A percentile compares a stretch with the other conserved stretches of the same genome.
Evolutionary conservation across 2,329 filamentous ascomycete species (phyloP).

Genomic region (Stemphylium vesicarium): DNA sequence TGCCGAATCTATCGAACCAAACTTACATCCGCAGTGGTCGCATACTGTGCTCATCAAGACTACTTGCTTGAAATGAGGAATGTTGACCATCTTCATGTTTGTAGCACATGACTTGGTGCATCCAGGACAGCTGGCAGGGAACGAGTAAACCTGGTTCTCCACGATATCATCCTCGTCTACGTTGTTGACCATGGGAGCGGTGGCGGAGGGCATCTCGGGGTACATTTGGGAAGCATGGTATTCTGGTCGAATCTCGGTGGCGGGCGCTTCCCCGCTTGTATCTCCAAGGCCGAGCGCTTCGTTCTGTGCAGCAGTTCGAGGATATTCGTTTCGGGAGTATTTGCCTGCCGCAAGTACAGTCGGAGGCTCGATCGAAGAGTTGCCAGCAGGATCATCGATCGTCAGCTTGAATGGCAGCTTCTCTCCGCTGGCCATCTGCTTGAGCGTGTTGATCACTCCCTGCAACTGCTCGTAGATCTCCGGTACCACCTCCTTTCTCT

Average conservation of each 20-base stretch:
- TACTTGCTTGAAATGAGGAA: constrained; percentile 97
- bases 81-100: constrained; percentile 99
- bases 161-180: constrained; percentile 74
- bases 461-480: constrained; percentile 81
- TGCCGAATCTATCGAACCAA: neutral
- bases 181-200: constrained; percentile 49
- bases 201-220: constrained; percentile 48
- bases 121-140: constrained; percentile 89
- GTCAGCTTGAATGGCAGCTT: constrained; percentile 87
- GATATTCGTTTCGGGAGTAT: constrained; percentile 85
- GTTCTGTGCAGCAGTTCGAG: constrained; percentile 85
- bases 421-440: constrained; percentile 77
- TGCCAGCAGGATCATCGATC: constrained; percentile 90
- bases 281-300: constrained; percentile 76
- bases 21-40: constrained; percentile 77
- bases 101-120: constrained; percentile 86
- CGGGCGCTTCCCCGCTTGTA: constrained; percentile 56
- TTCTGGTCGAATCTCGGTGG: constrained; percentile 62
- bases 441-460: constrained; percentile 74
- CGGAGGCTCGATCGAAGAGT: constrained; percentile 94
- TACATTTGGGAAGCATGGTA: constrained; percentile 57
- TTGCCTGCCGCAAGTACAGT: constrained; percentile 78
- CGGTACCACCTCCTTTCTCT: constrained; percentile 76
- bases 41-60: constrained; percentile 95
- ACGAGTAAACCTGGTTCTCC: constrained; percentile 89